Percentiles rank a stretch among this genome's conserved stretches.
These are phyloP conservation scores for Podaxis carcinomalis DNA, from an alignment of 768 basidiomycete genomes.

Conservation along the genomic window DNA sequence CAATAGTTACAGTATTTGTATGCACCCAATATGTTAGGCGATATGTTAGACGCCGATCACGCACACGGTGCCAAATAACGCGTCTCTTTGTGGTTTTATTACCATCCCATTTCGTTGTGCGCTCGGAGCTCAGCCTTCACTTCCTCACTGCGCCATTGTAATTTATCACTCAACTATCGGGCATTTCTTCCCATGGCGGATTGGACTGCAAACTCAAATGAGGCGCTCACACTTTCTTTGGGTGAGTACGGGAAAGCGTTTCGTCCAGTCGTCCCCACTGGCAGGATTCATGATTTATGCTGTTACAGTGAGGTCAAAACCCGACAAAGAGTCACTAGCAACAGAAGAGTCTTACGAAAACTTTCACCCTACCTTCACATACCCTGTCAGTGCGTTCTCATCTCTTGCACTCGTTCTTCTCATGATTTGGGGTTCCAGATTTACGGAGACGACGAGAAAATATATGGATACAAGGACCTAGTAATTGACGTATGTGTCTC, in stretches of 20 bases:
- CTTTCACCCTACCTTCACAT: conserved; percentile 90
- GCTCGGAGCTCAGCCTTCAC: background rate
- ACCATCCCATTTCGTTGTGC: background rate
- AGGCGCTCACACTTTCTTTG: conserved; percentile 70
- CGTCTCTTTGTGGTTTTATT: conserved; percentile 16
- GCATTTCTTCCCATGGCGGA: conserved; percentile 35
- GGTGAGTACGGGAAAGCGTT: conserved; percentile 40
- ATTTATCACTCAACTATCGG: background rate
- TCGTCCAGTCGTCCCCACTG: background rate
- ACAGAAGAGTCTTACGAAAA: conserved; percentile 56
- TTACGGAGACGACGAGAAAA: conserved; percentile 93
- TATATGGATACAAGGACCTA: conserved; percentile 89
- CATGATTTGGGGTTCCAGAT: conserved; percentile 48
- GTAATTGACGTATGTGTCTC: conserved; percentile 65
- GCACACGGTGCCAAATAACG: conserved; percentile 26
- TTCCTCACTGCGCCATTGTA: background rate
- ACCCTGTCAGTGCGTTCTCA: conserved; percentile 60
- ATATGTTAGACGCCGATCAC: background rate
- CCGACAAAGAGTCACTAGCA: conserved; percentile 55
- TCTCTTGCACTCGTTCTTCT: background rate
- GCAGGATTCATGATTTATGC: background rate
- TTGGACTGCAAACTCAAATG: conserved; percentile 81
- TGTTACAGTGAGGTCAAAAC: conserved; percentile 58
- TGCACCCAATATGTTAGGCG: background rate
- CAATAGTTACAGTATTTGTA: background rate